These are phyloP conservation scores for Trifolium repens DNA, from an alignment of 306 rosid species.

Conservation along the genomic window DNA sequence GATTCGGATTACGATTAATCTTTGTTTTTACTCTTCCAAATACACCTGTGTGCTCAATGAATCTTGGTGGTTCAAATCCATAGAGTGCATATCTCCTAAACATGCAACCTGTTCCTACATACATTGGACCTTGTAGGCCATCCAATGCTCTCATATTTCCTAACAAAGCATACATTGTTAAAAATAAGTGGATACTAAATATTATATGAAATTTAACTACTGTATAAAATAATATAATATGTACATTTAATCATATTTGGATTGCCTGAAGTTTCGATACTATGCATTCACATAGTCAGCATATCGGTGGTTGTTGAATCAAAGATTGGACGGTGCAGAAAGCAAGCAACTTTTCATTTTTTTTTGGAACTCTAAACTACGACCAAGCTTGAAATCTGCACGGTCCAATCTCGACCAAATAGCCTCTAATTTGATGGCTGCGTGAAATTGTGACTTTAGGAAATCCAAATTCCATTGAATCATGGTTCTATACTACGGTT, in stretches of 20 bases:
- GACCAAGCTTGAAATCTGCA: too few relatives aligned
- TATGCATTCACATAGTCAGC: too few relatives aligned
- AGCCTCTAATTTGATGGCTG: too few relatives aligned
- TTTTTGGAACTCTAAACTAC: too few relatives aligned
- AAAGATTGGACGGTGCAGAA: too few relatives aligned
- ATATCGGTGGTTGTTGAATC: too few relatives aligned
- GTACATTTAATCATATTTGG: neutral
- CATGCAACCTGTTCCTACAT: slow-evolving; percentile 92
- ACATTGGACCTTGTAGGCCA: slow-evolving; percentile 92
- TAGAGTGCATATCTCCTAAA: slow-evolving; percentile 81
- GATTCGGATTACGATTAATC: slow-evolving; percentile 47
- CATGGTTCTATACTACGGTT: neutral
- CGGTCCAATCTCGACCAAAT: too few relatives aligned
- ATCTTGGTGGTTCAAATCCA: slow-evolving; percentile 88
- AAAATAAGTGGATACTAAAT: neutral
- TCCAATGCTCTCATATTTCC: slow-evolving; percentile 91
- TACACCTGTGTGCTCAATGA: slow-evolving; percentile 68
- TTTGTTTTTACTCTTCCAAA: slow-evolving; percentile 64
- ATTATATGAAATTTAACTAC: neutral
- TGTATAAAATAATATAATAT: neutral
- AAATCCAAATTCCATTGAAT: neutral
- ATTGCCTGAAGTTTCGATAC: too few relatives aligned
- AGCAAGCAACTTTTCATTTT: too few relatives aligned
- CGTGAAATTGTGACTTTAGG: too few relatives aligned
- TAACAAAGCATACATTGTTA: slow-evolving; percentile 9